These are phyloP conservation scores for Penicillium paxilli DNA, from an alignment of 495 filamentous ascomycete species.

Conservation along the genomic window DNA sequence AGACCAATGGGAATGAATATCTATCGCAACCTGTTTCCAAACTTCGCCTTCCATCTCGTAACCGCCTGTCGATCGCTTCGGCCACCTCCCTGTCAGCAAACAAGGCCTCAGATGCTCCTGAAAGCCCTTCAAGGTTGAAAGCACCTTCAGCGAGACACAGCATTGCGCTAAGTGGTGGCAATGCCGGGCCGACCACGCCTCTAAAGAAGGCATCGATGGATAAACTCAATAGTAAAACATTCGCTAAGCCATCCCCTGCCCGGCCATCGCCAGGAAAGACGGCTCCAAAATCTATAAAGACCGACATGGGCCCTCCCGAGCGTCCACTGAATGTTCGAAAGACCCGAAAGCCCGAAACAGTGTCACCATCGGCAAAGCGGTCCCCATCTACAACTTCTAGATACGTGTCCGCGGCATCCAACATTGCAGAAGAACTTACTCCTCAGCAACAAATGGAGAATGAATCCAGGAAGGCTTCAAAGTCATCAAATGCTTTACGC, in stretches of 20 bases:
- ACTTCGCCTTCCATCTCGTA: constrained; percentile 33
- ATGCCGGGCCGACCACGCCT: constrained; percentile 6
- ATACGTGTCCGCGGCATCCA: constrained; percentile 34
- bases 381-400: constrained; percentile 35
- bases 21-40: constrained; percentile 28
- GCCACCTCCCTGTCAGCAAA: constrained; percentile 13
- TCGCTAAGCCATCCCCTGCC: constrained; percentile 48
- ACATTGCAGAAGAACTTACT: constrained; percentile 29
- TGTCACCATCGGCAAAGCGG: constrained; percentile 23
- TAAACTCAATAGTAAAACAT: constrained; percentile 44
- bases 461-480: constrained; percentile 49
- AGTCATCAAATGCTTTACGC: constrained; percentile 77
- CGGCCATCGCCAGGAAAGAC: constrained; percentile 56
- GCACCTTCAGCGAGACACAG: constrained; percentile 25
- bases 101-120: constrained; percentile 13
- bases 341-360: constrained; percentile 35
- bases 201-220: constrained; percentile 16
- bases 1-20: constrained; percentile 29
- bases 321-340: constrained; percentile 52
- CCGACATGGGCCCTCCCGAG: constrained; percentile 43
- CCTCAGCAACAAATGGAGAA: constrained; percentile 30
- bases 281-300: constrained; percentile 52
- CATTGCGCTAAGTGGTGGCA: constrained; percentile 5
- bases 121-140: constrained; percentile 31
- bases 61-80: constrained; percentile 20